Evolutionary conservation across 2,329 filamentous ascomycete species (phyloP).

Genomic region (Ophiostoma ips): DNA sequence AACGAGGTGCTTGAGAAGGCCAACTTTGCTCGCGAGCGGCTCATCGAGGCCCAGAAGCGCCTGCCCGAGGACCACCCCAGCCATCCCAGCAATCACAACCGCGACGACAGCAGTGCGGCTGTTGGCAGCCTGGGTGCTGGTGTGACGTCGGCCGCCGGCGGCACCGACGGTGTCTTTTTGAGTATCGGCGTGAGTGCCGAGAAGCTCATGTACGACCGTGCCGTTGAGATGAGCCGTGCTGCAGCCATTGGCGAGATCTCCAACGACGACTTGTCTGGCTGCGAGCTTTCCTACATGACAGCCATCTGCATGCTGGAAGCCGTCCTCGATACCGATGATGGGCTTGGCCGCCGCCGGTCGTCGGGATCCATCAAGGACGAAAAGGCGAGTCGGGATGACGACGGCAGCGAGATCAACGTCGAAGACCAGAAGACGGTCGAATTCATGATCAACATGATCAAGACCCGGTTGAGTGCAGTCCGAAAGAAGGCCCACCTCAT

Average conservation of each 20-base stretch:
- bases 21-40: constrained; percentile 78
- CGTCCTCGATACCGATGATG: constrained; percentile 72
- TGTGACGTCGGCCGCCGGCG: constrained; percentile 28
- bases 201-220: constrained; percentile 95
- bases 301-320: constrained; percentile 92
- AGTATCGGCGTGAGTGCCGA: constrained; percentile 86
- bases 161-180: constrained; percentile 66
- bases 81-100: constrained; percentile 61
- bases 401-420: constrained; percentile 38
- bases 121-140: constrained; percentile 33
- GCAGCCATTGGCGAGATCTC: constrained; percentile 94
- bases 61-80: constrained; percentile 74
- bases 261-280: constrained; percentile 73
- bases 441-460: constrained; percentile 54
- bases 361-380: constrained; percentile 20
- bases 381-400: constrained; percentile 28
- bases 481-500: constrained; percentile 49
- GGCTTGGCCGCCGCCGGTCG: constrained; percentile 25
- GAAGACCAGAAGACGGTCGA: constrained; percentile 62
- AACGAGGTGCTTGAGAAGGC: constrained; percentile 97
- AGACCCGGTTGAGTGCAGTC: constrained; percentile 38
- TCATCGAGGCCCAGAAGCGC: constrained; percentile 72
- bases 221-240: constrained; percentile 87
- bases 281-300: constrained; percentile 85
- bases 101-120: constrained; percentile 18